Percentiles rank a stretch among this genome's conserved stretches.
These are phyloP conservation scores for Penicillium nucicola DNA, from an alignment of 495 filamentous ascomycete species.

Conservation along the genomic window DNA sequence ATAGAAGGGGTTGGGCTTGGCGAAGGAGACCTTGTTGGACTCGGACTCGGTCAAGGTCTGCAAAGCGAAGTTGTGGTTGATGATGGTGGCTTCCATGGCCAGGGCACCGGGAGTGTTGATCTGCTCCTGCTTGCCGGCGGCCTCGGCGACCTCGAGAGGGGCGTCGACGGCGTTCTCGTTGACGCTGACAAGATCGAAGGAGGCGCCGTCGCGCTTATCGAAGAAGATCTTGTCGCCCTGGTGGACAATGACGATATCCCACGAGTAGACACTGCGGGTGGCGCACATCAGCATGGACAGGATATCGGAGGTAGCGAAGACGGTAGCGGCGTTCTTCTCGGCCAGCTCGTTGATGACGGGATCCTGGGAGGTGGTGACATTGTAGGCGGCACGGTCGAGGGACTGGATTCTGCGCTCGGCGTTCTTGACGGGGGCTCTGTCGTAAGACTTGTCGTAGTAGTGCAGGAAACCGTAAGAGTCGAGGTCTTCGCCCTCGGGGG, in stretches of 20 bases:
- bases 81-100: slow-evolving; percentile 95
- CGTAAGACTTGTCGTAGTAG: slow-evolving; percentile 93
- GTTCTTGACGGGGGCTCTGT: slow-evolving; percentile 85
- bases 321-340: slow-evolving; percentile 93
- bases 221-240: slow-evolving; percentile 96
- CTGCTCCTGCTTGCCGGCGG: slow-evolving; percentile 74
- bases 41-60: slow-evolving; percentile 86
- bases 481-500: slow-evolving; percentile 90
- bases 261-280: slow-evolving; percentile 90
- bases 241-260: slow-evolving; percentile 90
- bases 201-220: slow-evolving; percentile 92
- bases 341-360: slow-evolving; percentile 95
- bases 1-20: slow-evolving; percentile 95
- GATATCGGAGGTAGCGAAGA: slow-evolving; percentile 95
- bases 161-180: slow-evolving; percentile 99
- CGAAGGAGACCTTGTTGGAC: slow-evolving; percentile 71
- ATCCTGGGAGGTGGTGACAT: slow-evolving; percentile 92
- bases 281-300: slow-evolving; percentile 99
- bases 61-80: slow-evolving; percentile 98
- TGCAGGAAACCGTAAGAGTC: slow-evolving; percentile 95
- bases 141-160: slow-evolving; percentile 83
- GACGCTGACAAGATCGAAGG: slow-evolving; percentile 94
- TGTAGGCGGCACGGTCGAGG: slow-evolving; percentile 92
- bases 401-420: slow-evolving; percentile 81
- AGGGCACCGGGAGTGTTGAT: slow-evolving; percentile 90